These are phyloP conservation scores for Peterozyma toletana DNA, from an alignment of 805 yeast species.

Conservation along the genomic window DNA sequence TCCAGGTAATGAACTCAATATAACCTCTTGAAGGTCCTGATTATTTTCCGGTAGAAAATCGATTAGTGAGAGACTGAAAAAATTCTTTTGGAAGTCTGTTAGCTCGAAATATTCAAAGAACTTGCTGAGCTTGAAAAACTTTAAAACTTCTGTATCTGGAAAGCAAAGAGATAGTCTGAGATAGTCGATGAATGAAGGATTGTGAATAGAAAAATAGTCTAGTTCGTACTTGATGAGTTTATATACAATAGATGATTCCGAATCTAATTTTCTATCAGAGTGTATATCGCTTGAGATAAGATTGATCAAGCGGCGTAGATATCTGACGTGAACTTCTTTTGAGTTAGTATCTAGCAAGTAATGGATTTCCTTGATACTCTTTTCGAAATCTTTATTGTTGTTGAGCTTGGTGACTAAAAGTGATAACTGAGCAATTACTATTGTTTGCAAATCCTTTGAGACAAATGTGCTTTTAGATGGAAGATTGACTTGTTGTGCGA, in stretches of 20 bases:
- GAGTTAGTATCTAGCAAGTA: slow-evolving; percentile 31
- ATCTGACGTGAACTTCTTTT: slow-evolving; percentile 24
- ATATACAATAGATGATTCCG: slow-evolving; percentile 9
- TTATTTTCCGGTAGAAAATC: slow-evolving; percentile 6
- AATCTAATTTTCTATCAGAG: slow-evolving; percentile 13
- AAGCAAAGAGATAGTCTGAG: slow-evolving; percentile 10
- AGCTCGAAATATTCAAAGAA: slow-evolving; percentile 21
- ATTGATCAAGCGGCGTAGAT: slow-evolving; percentile 22
- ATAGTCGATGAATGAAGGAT: slow-evolving; percentile 11
- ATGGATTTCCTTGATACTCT: slow-evolving; percentile 36
- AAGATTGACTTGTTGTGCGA: not conserved
- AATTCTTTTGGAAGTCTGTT: slow-evolving; percentile 14
- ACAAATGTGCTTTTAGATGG: not conserved
- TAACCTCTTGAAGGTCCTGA: not conserved
- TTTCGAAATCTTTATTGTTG: slow-evolving; percentile 27
- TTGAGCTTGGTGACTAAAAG: slow-evolving; percentile 39
- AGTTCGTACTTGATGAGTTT: slow-evolving; percentile 17
- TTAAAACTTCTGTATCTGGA: slow-evolving; percentile 20
- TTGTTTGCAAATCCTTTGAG: slow-evolving; percentile 13
- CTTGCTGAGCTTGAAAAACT: slow-evolving; percentile 19
- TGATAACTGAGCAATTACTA: slow-evolving; percentile 45
- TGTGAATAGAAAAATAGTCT: slow-evolving; percentile 13
- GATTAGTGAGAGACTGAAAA: slow-evolving; percentile 11
- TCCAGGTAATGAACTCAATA: too few species aligned
- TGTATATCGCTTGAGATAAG: slow-evolving; percentile 19